Evolutionary conservation across 2,329 filamentous ascomycete species (phyloP).

Genomic region (Hypoxylon sp.): DNA sequence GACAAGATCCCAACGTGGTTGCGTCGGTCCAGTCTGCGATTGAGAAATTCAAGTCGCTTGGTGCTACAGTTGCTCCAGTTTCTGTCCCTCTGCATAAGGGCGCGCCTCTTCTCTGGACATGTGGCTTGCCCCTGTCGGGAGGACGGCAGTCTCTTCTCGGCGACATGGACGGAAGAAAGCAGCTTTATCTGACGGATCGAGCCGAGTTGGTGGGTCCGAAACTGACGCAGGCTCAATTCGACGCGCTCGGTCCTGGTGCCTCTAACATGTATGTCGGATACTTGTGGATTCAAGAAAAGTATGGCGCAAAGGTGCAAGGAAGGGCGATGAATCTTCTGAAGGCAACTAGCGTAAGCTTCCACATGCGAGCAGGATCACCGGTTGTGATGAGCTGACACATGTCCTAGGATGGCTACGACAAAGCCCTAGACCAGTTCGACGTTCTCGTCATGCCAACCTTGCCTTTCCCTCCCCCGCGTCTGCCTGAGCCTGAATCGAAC

Average conservation of each 20-base stretch:
- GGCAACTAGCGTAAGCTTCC: slow-evolving; percentile 29
- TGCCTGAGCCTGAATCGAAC: slow-evolving; percentile 26
- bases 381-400: neutral
- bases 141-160: slow-evolving; percentile 34
- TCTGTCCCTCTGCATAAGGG: slow-evolving; percentile 44
- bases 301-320: slow-evolving; percentile 37
- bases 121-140: slow-evolving; percentile 31
- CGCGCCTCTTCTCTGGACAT: slow-evolving; percentile 35
- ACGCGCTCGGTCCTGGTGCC: slow-evolving; percentile 39
- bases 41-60: slow-evolving; percentile 38
- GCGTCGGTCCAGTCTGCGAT: slow-evolving; percentile 40
- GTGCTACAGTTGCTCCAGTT: slow-evolving; percentile 40
- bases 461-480: slow-evolving; percentile 28
- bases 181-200: slow-evolving; percentile 39
- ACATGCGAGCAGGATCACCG: neutral
- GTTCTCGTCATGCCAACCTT: slow-evolving; percentile 44
- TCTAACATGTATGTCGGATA: slow-evolving; percentile 38
- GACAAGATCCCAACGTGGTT: slow-evolving; percentile 38
- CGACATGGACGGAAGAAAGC: slow-evolving; percentile 36
- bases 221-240: slow-evolving; percentile 41
- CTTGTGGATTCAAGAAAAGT: slow-evolving; percentile 38
- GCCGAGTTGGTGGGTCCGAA: slow-evolving; percentile 32
- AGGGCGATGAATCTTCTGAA: slow-evolving; percentile 39
- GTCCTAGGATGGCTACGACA: slow-evolving; percentile 40
- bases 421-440: slow-evolving; percentile 37